Conservation (phyloP, 2,329 filamentous ascomycete species). For the Pseudogymnoascus sp. region DNA sequence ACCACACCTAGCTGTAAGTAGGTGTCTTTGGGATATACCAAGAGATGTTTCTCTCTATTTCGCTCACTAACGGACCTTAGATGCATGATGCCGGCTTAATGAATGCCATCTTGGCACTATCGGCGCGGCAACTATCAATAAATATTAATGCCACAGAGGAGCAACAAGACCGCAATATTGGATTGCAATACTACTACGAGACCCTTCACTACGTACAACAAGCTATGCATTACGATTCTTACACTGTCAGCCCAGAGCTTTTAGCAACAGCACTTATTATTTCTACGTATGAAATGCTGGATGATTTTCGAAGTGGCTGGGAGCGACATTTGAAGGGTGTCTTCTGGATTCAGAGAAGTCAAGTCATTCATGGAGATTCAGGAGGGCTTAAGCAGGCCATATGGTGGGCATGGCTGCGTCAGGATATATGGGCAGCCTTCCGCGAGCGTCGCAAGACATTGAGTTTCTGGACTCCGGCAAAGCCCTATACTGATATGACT, state of each 20-base stretch:
- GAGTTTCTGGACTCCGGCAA: constrained; percentile 49
- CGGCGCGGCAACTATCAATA: constrained; percentile 42
- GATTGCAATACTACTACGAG: constrained; percentile 51
- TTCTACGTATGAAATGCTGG: constrained; percentile 59
- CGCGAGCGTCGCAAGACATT: constrained; percentile 47
- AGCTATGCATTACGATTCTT: constrained; percentile 49
- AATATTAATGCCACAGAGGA: constrained; percentile 21
- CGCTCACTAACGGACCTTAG: constrained; percentile 24
- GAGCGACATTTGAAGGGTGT: constrained; percentile 55
- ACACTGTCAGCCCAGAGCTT: constrained; percentile 48
- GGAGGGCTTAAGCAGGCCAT: constrained; percentile 48
- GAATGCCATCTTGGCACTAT: constrained; percentile 48
- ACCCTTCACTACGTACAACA: constrained; percentile 53
- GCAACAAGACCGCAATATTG: constrained; percentile 29
- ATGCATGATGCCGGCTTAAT: constrained; percentile 47
- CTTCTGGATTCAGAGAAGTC: constrained; percentile 57
- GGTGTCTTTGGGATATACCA: neutral
- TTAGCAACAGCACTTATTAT: constrained; percentile 51
- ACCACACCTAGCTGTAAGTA: constrained; percentile 25
- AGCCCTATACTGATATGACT: constrained; percentile 38
- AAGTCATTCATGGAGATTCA: constrained; percentile 50
- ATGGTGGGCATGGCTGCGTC: constrained; percentile 60
- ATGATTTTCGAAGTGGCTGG: constrained; percentile 46
- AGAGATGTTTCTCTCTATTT: neutral
- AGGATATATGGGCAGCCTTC: constrained; percentile 58